phyloP scores from a whole-genome alignment of 2,329 filamentous ascomycete genomes.

The Scleromitrula shiraiana region DNA sequence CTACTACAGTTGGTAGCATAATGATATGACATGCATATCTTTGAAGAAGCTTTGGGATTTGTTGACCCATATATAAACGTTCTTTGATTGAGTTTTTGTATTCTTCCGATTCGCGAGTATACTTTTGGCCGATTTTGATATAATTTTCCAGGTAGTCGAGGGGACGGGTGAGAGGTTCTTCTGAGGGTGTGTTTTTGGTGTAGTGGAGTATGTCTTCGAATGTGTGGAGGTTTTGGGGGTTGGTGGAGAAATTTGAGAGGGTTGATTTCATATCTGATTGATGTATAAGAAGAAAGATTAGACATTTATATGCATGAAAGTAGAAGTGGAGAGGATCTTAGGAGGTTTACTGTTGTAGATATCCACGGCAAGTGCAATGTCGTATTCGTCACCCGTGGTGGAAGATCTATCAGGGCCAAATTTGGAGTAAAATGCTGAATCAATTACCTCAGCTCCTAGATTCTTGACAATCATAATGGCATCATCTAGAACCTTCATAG shows the following conservation, averaged over 20 bases:
- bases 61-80: background rate
- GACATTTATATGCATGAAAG: no score
- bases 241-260: conserved; percentile 1
- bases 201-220: conserved; percentile 3
- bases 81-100: background rate
- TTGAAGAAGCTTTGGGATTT: conserved; percentile 3
- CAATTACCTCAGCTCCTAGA: conserved; percentile 46
- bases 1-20: background rate
- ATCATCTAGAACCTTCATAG: background rate
- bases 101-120: background rate
- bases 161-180: background rate
- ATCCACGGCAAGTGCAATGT: background rate
- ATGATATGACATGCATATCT: conserved; percentile 3
- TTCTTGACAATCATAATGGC: background rate
- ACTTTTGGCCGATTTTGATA: background rate
- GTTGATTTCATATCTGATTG: background rate
- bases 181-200: background rate
- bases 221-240: background rate
- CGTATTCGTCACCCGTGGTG: background rate
- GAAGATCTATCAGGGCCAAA: conserved; percentile 36
- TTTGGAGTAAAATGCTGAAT: conserved; percentile 51
- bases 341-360: conserved; percentile 1
- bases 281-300: background rate
- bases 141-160: background rate
- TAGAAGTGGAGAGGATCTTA: background rate